A percentile compares a stretch with the other conserved stretches of the same genome.
Evolutionary conservation across 2,329 filamentous ascomycete genomes (phyloP).

Genomic region (Apiospora arundinis): DNA sequence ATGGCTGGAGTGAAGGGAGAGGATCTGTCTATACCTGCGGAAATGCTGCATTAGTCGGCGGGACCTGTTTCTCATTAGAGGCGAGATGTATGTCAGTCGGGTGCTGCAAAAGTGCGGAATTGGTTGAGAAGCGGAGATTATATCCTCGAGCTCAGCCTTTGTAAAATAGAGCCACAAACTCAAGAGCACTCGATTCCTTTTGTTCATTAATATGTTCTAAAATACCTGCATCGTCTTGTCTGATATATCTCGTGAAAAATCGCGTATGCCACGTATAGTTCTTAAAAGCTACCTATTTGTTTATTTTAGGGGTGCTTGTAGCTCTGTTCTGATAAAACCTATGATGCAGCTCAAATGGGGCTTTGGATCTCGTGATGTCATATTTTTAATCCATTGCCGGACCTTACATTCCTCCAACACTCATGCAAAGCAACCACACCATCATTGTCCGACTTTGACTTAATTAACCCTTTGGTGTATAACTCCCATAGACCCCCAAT

Average conservation of each 20-base stretch:
- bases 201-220: slow-evolving; percentile 46
- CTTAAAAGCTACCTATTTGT: too few relatives aligned
- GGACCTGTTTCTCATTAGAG: slow-evolving; percentile 55
- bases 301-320: neutral
- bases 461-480: neutral
- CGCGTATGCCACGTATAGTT: neutral
- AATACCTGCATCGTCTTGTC: slow-evolving; percentile 12
- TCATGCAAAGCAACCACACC: neutral
- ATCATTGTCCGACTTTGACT: neutral
- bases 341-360: slow-evolving; percentile 22
- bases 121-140: slow-evolving; percentile 49
- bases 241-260: neutral
- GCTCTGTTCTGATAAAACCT: neutral
- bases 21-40: slow-evolving; percentile 55
- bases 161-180: slow-evolving; percentile 70
- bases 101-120: slow-evolving; percentile 55
- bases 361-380: slow-evolving; percentile 25
- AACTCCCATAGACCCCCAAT: neutral
- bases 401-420: slow-evolving; percentile 12
- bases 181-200: slow-evolving; percentile 69
- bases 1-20: slow-evolving; percentile 41
- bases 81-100: slow-evolving; percentile 51
- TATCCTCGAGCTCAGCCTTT: slow-evolving; percentile 58
- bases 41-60: slow-evolving; percentile 34
- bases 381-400: slow-evolving; percentile 10